Base-by-base conservation (phyloP, 768 basidiomycete genomes). In the Russula lepida region DNA sequence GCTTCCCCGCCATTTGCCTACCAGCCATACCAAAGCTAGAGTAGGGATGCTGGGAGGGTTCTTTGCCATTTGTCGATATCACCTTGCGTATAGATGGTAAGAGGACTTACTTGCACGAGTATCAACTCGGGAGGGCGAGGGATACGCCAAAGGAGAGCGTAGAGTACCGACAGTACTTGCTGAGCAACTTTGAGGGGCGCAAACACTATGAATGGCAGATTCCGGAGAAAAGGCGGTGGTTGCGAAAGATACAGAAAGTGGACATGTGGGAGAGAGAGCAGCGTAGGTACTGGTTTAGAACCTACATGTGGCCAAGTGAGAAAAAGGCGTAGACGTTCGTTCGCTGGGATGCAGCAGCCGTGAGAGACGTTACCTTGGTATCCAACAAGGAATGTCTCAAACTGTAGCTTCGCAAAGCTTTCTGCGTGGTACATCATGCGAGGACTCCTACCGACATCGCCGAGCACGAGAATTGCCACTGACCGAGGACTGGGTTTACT, bases 371-470 rank as follows among this genome's bases (percentile, higher is more conserved):
- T 65, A 92, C 95, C 93, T 73, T 77, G 75, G 71, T 97, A 97
- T 17, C 92, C 95, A 58, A 98, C 81, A 19, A 99, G 69, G 67
- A 84, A 82, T 2, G 92, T 92, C 60, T 81, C 74, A 71, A 91
- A 97, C 6, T 79, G 83, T 56, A 84, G 80, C 59, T 85, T 81
- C 41, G 91, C 88, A 70, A 99, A 90, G 69, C 90, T 94, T 71
- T 95, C 84, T 0, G 95, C 88, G 68, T 99, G 97, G 71, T 98
- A 98, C 92, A 98, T 95, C 92, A 98, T 98, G 56, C 97, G 80
- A 12, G 97, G 97, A 70, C 90, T 93, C 59, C 97, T 81, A 1
- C 95, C 97, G 51, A 99, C 84, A 75, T 99, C 97, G 11, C 97
- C 97, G 11, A 99, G 79, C 15, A 99, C 97, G 51, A 98, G 75